Conservation (phyloP, 192 early-diverging fungal species). For the Umbelopsis ramanniana region DNA sequence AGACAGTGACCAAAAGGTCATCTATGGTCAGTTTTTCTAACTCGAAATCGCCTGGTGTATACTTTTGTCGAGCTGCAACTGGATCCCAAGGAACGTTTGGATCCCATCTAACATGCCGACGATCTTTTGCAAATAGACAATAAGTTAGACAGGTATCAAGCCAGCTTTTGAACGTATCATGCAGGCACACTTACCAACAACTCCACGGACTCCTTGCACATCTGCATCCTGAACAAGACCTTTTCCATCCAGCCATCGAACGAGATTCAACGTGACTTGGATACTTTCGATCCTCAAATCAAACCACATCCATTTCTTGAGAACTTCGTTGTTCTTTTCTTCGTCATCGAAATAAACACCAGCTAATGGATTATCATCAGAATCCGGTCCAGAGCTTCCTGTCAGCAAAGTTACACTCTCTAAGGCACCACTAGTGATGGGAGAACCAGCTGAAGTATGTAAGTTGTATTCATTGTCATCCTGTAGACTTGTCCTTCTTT, state of each 20-base stretch:
- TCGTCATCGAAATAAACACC: slow-evolving; percentile 39
- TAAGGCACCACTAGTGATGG: slow-evolving; percentile 1
- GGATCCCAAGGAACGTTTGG: slow-evolving; percentile 63
- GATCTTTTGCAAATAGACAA: slow-evolving; percentile 51
- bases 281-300: slow-evolving; percentile 81
- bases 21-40: slow-evolving; percentile 82
- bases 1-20: slow-evolving; percentile 86
- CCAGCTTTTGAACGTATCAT: no score
- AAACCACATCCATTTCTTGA: slow-evolving; percentile 60
- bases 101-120: slow-evolving; percentile 81
- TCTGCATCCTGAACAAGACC: slow-evolving; percentile 81
- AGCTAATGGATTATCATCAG: slow-evolving; percentile 31
- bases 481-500: slow-evolving; percentile 28
- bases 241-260: slow-evolving; percentile 89
- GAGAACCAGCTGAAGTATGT: slow-evolving; percentile 6
- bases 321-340: slow-evolving; percentile 31
- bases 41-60: slow-evolving; percentile 83
- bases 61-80: slow-evolving; percentile 57
- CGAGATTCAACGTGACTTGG: slow-evolving; percentile 83
- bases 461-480: slow-evolving; percentile 21
- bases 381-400: slow-evolving; percentile 5
- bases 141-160: neutral
- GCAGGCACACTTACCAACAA: slow-evolving; percentile 52
- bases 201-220: slow-evolving; percentile 87
- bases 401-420: neutral